Percentiles rank a stretch among this genome's conserved stretches.
phyloP scores from a whole-genome alignment of 2,329 filamentous ascomycete genomes.

The Cytospora schulzeri region DNA sequence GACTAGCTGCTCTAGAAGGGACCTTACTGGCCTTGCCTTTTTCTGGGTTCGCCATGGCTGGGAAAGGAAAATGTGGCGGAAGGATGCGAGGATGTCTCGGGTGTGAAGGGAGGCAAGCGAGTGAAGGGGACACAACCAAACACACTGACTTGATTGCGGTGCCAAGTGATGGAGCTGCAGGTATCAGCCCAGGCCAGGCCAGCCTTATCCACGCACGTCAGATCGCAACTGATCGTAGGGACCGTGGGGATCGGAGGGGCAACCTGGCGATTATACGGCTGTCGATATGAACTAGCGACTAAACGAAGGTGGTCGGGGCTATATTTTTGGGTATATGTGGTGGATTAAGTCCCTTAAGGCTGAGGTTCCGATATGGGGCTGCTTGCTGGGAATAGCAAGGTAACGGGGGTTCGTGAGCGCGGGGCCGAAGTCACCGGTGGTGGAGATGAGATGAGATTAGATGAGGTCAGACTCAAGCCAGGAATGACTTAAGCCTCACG shows the following conservation, averaged over 20 bases:
- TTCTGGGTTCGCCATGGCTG: constrained; percentile 23
- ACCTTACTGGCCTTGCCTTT: constrained; percentile 30
- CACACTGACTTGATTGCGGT: not conserved
- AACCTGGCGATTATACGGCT: not conserved
- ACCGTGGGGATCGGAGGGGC: not conserved
- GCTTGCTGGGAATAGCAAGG: not conserved
- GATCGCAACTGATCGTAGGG: not conserved
- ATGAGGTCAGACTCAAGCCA: constrained; percentile 18
- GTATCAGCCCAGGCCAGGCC: constrained; percentile 4
- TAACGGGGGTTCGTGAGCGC: not conserved
- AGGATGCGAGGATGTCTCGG: constrained; percentile 10
- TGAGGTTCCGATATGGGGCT: constrained; percentile 9
- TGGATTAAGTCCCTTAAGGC: constrained; percentile 9
- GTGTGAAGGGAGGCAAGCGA: constrained; percentile 13
- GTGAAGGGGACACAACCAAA: constrained; percentile 10
- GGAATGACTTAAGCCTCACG: constrained; percentile 23
- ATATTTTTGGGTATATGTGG: constrained; percentile 13
- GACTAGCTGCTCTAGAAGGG: constrained; percentile 47
- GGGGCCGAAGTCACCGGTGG: constrained; percentile 20
- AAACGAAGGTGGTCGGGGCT: constrained; percentile 7
- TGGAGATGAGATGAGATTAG: constrained; percentile 8
- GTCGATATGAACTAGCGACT: not conserved
- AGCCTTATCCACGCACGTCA: constrained; percentile 6
- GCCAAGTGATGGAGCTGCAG: constrained; percentile 11
- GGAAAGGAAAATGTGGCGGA: constrained; percentile 6